Evolutionary conservation across 2,329 filamentous ascomycete genomes (phyloP), one percentile per base, ranked within the genome.

Genomic region (Cladosporium austrohemisphaericum): DNA sequence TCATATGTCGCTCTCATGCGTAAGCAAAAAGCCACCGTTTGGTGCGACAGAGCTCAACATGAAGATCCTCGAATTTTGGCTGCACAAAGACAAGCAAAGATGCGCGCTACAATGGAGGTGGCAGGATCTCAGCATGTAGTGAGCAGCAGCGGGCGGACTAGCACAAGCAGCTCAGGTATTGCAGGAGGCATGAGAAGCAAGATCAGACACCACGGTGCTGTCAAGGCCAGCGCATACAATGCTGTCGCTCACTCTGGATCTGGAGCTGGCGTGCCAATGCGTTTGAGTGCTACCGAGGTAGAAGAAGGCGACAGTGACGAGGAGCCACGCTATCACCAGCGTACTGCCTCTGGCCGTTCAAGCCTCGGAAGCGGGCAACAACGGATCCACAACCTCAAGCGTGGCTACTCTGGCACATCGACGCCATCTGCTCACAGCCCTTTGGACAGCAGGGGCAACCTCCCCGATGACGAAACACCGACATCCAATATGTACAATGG

Each of bases 11-110:
- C 93, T 28, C 78, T 96, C n/a, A 85, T 98, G 72, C 83, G 93
- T 55, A 92, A 91, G 67, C 93, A 98, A 71, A 97, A 97, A 68
- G 93, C 90, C 25, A 98, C 93, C 0, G 93, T 98, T 4, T 98
- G 93, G 93, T 96, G 91, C 73, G 93, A 97, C 65, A 85, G 91
- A 47, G 81, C 92, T 8, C 93, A 98, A 67, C 84, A 88, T 54
- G 90, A 97, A 69, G 93, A 98, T 66, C 88, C 92, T 1, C 80
- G 89, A 43, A 73, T 93, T 50, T 73, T 85, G 3, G 90, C 89
- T 22, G 86, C 91, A 62, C 90, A 95, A 67, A 81, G 87, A 51
- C 86, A 87, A 29, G 93, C 91, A 51, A 95, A 93, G 74, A 83
- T 88, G 73, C 79, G 90, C 41, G 93, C 93, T 10, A 84, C 85